Conservation (phyloP, 441 rosid genomes). For the Rhodomyrtus psidioides region DNA sequence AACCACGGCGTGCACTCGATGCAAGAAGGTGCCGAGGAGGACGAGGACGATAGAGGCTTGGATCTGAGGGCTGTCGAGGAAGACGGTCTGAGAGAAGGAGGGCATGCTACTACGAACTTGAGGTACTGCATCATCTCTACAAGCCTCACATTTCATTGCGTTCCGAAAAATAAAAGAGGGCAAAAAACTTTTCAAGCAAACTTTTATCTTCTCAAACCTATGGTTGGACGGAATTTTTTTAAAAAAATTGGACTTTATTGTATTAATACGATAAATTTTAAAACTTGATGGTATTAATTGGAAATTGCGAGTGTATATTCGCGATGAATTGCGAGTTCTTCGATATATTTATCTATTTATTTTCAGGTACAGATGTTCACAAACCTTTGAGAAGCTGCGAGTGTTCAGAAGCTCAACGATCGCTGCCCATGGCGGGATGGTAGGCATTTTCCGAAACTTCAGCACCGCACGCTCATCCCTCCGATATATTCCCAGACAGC, state of each 20-base stretch:
- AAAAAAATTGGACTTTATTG: no score
- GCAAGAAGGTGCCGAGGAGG: conserved; percentile 17
- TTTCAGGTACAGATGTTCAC: neutral
- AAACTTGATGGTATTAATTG: neutral
- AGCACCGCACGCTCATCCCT: neutral
- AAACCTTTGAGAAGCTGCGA: neutral
- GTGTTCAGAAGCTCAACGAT: neutral
- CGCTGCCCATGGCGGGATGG: neutral
- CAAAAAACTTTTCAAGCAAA: neutral
- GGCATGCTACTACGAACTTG: neutral
- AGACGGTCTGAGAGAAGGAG: neutral
- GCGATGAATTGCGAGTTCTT: neutral
- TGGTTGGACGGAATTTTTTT: neutral
- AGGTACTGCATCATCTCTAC: neutral
- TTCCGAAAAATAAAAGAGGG: neutral
- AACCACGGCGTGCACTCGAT: conserved; percentile 43
- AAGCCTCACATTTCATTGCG: neutral
- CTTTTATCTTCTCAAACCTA: neutral
- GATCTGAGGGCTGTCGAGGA: conserved; percentile 1
- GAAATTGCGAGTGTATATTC: neutral
- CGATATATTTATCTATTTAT: no score
- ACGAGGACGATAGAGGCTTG: conserved; percentile 3
- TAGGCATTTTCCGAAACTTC: neutral
- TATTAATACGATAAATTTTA: neutral
- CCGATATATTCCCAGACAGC: conserved; percentile 14